Conservation (phyloP, 306 rosid genomes). For the Pueraria montana region DNA sequence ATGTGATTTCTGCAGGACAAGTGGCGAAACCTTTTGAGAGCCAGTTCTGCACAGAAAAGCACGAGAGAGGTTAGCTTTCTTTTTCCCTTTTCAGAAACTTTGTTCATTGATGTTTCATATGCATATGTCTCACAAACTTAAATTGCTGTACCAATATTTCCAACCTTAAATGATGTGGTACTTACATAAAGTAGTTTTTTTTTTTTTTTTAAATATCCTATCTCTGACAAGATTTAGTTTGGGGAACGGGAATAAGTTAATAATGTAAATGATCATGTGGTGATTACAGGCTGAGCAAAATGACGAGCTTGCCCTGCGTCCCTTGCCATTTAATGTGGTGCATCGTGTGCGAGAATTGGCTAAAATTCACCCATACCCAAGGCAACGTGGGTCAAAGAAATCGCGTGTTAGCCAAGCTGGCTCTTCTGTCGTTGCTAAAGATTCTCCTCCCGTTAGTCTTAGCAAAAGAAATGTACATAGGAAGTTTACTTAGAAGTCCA, state of each 20-base stretch:
- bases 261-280: conserved; percentile 38
- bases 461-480: conserved; percentile 64
- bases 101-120: background rate
- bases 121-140: background rate
- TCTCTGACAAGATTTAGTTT: background rate
- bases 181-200: background rate
- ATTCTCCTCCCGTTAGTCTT: conserved; percentile 47
- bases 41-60: conserved; percentile 67
- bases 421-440: conserved; percentile 54
- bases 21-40: conserved; percentile 91
- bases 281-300: conserved; percentile 69
- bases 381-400: conserved; percentile 69
- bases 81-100: conserved; percentile 22
- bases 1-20: conserved; percentile 77
- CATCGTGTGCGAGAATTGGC: conserved; percentile 86
- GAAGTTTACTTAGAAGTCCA: conserved; percentile 53
- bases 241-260: conserved; percentile 9
- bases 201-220: conserved; percentile 6
- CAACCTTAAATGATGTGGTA: background rate
- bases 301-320: conserved; percentile 60
- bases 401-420: conserved; percentile 42
- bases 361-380: conserved; percentile 86
- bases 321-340: conserved; percentile 72
- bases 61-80: conserved; percentile 67
- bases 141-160: background rate